Evolutionary conservation across 192 early-diverging fungal species (phyloP), one percentile per base, ranked within the genome.

Genomic region (Tieghemiomyces parasiticus): DNA sequence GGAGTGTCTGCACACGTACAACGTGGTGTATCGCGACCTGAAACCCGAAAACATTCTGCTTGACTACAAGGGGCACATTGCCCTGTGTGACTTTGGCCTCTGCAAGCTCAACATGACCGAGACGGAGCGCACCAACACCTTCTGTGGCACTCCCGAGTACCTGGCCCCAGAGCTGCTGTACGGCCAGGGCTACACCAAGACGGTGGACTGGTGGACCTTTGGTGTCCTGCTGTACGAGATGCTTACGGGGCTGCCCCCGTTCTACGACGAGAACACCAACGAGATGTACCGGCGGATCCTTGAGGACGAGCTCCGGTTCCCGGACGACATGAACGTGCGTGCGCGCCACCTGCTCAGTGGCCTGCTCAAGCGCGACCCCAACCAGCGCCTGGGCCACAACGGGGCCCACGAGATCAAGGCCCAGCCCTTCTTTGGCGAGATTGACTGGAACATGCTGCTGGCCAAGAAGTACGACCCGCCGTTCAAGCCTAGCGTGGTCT

Each of bases 121-220:
- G 66, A 86, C 87, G 49, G 90, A 89, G 59, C 89, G 83, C 35
- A 97, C 95, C 30, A 82, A 86, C 68, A 95, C 93, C 0, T 93
- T 97, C 61, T 97, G 94, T 69, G 95, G 95, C 12, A 99, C 95
- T 12, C 94, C 94, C n/a, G 95, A 99, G 66, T 98, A 96, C 68
- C 83, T 98, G 49, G 90, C 94, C 0, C 90, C 86, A 12, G 94
- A 97, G 77, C 68, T 97, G 24, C 71, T 97, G 12, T 74, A 84
- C 38, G 85, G 82, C 50, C 81, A 88, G 46, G 89, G 87, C 16
- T 96, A 96, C 71, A 86, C 83, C 26, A 90, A 90, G 64, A 84
- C 87, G 9, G 92, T 96, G 1, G 95, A 99, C 77, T 99, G 95
- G 95, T 97, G 91, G 92, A 85, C 93, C 4, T 75, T 96, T 54